phyloP scores from a whole-genome alignment of 1,139 yeast genomes.

The Blastobotrys apis region DNA sequence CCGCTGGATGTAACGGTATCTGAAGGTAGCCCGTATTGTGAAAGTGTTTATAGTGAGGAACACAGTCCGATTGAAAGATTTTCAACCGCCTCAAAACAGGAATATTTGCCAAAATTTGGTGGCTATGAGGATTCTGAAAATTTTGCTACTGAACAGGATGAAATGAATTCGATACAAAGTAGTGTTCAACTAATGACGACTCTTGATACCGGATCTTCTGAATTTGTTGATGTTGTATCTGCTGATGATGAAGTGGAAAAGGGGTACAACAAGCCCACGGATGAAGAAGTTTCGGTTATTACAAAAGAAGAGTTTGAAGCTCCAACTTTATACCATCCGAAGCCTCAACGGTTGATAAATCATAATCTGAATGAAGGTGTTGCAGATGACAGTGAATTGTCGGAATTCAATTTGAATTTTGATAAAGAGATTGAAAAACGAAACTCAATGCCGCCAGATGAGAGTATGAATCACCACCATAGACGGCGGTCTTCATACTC shows the following conservation, averaged over 20 bases:
- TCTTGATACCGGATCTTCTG: too few relatives aligned
- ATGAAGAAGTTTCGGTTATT: not conserved
- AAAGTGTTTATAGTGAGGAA: too few relatives aligned
- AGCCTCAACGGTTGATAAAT: slow-evolving; percentile 22
- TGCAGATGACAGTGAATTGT: slow-evolving; percentile 8
- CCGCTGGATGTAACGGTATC: too few relatives aligned
- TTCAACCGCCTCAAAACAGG: too few relatives aligned
- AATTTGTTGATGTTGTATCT: not conserved
- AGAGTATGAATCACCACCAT: not conserved
- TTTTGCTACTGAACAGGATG: too few relatives aligned
- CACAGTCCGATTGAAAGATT: too few relatives aligned
- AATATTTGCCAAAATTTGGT: too few relatives aligned
- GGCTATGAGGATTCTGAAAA: too few relatives aligned
- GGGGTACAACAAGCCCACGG: not conserved
- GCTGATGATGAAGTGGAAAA: slow-evolving; percentile 1
- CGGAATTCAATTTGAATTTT: slow-evolving; percentile 5
- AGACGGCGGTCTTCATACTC: slow-evolving; percentile 2
- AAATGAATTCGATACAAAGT: too few relatives aligned
- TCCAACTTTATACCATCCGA: slow-evolving; percentile 25
- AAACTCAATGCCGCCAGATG: not conserved
- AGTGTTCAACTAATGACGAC: too few relatives aligned
- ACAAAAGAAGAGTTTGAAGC: slow-evolving; percentile 7
- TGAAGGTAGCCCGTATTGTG: too few relatives aligned
- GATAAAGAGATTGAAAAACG: not conserved
- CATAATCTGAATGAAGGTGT: slow-evolving; percentile 14